Percentiles rank a stretch among this genome's conserved stretches.
Conservation (phyloP, 768 basidiomycete species). For the Boletus pseudopeckii region DNA sequence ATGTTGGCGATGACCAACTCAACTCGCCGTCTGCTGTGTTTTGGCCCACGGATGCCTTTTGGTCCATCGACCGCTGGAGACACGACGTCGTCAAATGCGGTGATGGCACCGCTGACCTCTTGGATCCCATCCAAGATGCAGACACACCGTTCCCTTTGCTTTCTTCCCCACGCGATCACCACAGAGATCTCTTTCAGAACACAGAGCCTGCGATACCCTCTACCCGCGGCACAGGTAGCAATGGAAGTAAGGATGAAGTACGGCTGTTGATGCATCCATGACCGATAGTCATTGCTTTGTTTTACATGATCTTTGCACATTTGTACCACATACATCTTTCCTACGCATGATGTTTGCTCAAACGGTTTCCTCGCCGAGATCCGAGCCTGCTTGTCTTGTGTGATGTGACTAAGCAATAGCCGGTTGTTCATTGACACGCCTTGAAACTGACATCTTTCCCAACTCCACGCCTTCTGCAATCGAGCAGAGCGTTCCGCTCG, state of each 20-base stretch:
- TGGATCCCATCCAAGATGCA: constrained; percentile 17
- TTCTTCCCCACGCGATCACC: constrained; percentile 5
- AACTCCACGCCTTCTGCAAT: constrained; percentile 1
- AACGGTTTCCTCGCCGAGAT: not conserved
- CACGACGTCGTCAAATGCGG: constrained; percentile 10
- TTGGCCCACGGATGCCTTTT: constrained; percentile 19
- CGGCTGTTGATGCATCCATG: constrained; percentile 15
- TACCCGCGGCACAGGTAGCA: not conserved
- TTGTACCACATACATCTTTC: not conserved
- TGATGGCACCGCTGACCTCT: constrained; percentile 3
- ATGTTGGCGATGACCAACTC: constrained; percentile 37
- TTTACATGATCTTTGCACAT: not conserved
- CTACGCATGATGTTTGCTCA: not conserved
- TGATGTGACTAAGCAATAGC: constrained; percentile 25
- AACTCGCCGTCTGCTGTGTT: constrained; percentile 20
- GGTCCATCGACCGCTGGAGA: constrained; percentile 25
- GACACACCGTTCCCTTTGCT: constrained; percentile 9
- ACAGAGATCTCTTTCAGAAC: not conserved
- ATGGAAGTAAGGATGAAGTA: constrained; percentile 10
- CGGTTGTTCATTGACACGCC: not conserved
- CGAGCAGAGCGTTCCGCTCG: not conserved
- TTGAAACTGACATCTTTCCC: not conserved
- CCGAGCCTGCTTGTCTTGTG: not conserved
- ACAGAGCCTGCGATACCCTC: not conserved
- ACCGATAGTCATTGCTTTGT: not conserved